A percentile compares a stretch with the other conserved stretches of the same genome.
Evolutionary conservation across 1,139 yeast genomes (phyloP).

Genomic region (Nakaseomyces sp.): DNA sequence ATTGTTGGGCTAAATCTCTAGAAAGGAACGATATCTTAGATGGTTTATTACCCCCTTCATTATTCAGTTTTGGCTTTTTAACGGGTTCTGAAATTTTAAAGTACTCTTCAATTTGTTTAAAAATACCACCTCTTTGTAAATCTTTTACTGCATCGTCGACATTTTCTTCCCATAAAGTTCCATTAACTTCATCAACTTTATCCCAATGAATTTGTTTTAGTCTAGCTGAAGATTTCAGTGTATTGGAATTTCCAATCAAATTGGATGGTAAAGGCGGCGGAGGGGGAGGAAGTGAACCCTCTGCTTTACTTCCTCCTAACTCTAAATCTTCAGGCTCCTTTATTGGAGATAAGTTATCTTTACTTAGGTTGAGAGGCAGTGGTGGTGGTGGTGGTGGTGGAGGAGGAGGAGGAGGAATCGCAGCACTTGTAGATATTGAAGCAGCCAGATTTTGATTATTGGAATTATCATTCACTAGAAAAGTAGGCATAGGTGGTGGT

Average conservation of each 20-base stretch:
- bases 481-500: constrained; percentile 11
- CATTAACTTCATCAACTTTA: constrained; percentile 56
- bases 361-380: constrained; percentile 16
- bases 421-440: background rate
- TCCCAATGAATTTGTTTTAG: constrained; percentile 97
- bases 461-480: constrained; percentile 4
- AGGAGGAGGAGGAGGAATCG: constrained; percentile 12
- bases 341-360: background rate
- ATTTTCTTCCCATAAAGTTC: constrained; percentile 71
- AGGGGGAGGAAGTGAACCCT: constrained; percentile 15
- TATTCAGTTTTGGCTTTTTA: constrained; percentile 37
- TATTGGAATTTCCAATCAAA: background rate
- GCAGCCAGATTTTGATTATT: background rate
- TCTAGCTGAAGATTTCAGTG: constrained; percentile 33
- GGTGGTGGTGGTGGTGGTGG: constrained; percentile 25
- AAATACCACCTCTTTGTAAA: constrained; percentile 54
- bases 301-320: background rate
- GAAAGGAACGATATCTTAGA: constrained; percentile 53
- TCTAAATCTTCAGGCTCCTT: background rate
- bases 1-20: constrained; percentile 77
- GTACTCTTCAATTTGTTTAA: constrained; percentile 67
- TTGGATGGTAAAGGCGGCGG: constrained; percentile 30
- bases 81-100: constrained; percentile 45
- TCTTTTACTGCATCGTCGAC: constrained; percentile 42
- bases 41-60: constrained; percentile 26